Evolutionary conservation across 2,329 filamentous ascomycete species (phyloP), one percentile per base, ranked within the genome.

Genomic region (Bipolaris cookei): DNA sequence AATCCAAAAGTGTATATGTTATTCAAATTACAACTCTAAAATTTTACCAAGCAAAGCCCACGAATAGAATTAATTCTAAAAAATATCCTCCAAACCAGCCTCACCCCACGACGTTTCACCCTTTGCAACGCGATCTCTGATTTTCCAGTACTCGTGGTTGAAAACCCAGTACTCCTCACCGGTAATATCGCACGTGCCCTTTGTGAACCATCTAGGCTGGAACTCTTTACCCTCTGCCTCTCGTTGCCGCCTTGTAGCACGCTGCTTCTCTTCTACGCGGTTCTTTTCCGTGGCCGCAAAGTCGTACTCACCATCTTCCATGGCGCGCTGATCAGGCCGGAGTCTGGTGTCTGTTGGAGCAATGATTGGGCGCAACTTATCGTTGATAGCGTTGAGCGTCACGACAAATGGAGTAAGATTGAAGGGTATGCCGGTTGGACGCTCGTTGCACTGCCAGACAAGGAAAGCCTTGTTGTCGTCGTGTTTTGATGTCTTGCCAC

Each of bases 281-380:
- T 94, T 95, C 85, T 99, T 99, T 81, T 99, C 95, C 4, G 85
- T 86, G 0, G 94, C 95, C 1, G 95, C 95, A 58, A 95, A 83
- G 70, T 98, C 94, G 72, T 99, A 99, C 77, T 93, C 87, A n/a
- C 94, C 95, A 60, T 98, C 93, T 76, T 99, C 95, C 95, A 99
- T 99, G 1, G 95, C 95, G 10, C 95, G 85, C 80, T 99, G 95
- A 76, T 99, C 95, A 0, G 95, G 94, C 28, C 95, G 85, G 30
- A 97, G 82, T n/a, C 95, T 85, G 1, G 94, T 96, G 76, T 99
- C 95, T 0, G 95, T 99, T 0, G 95, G 95, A 35, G 95, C 90
- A 14, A 99, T 80, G 79, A 89, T 87, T 4, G 89, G 86, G 49
- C 80, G 81, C 16, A 99, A 83, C n/a, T 85, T 82, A n/a, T 96